Base-by-base conservation (phyloP, 768 basidiomycete species). In the Tephrocybe sp. region DNA sequence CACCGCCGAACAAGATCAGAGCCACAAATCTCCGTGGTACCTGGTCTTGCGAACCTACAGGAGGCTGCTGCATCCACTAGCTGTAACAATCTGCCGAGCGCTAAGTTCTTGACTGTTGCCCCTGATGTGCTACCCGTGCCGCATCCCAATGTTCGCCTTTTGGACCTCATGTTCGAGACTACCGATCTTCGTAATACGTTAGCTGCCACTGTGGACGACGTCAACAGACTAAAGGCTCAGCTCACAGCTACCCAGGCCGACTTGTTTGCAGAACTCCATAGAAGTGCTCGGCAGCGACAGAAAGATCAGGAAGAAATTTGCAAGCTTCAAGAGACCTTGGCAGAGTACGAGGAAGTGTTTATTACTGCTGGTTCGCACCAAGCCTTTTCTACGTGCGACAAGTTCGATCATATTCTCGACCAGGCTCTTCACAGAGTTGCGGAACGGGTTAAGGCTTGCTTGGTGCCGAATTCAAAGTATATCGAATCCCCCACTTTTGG, bases 1-100 rank as follows among this genome's bases (percentile, higher is more conserved):
- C 73, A 79, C 54, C 74, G 76, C 57, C 72, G 68, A 50, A 67
- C 75, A 46, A 75, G 69, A 59, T 79, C 78, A 16, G 76, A 74
- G 24, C 55, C 69, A 29, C 69, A 71, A 18, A 69, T 75, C 44
- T 61, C 67, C 46, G 31, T 68, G 42, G 57, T 61, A 42, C 54
- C 61, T 55, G 52, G 10, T 15, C 44, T 50, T 25, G 45, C 53
- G 13, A 47, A 51, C 24, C 59, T 59, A 8, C 53, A 43, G 27
- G 19, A 21, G 18, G 33, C 47, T 2, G 27, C 48, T 22, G 47
- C 45, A n/a, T n/a, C n/a, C n/a, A n/a, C n/a, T 9, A 45, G 34
- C 12, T 54, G 55, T 34, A 58, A 57, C 40, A 52, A 54, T 30
- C 50, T 64, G 39, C 54, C 64, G 42, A 30, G 30, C 42, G 23